Evolutionary conservation across 306 rosid genomes (phyloP), one percentile per base, ranked within the genome.

Genomic region (Dryas drummondii): DNA sequence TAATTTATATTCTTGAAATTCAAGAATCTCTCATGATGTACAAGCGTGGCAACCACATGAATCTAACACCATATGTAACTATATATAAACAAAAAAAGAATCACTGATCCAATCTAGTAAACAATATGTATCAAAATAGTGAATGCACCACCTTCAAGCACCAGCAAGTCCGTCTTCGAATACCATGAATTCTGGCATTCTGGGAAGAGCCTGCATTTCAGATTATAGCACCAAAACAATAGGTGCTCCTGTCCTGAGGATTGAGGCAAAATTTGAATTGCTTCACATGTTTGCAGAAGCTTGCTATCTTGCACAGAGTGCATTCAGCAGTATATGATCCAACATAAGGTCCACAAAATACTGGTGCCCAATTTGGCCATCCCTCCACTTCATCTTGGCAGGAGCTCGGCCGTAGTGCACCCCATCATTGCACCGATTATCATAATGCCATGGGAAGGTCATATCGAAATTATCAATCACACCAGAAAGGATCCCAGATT

Each of bases 371-470:
- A 91, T 88, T 55, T 82, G 63, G 17, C 97, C 97, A 66, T 93
- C 97, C 52, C 93, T 84, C 98, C 98, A 93, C 86, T 76, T 88
- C 82, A 84, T 78, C 79, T 89, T 91, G 0, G 78, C 80, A 1
- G 98, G 98, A 75, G 88, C 88, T 6, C 97, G 86, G 52, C 98
- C 97, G 41, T 93, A 93, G 72, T 93, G 98, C 81, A 93, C 96
- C 4, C 98, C 98, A 57, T 93, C 98, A 0, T 83, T 91, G 73
- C 93, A 89, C 51, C 96, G 86, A 69, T 93, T 93, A 82, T 91
- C 89, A 72, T 68, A 93, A 82, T 93, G 98, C 98, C 97, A 93
- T 0, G 98, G 97, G 80, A 82, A 93, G 22, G 96, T 93, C 84
- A 93, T 86, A 52, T 93, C 98, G 22, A 93, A 93, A 85, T 91